Conservation (phyloP, 1,284 basidiomycete species). For the Singerocomus inundabilis region DNA sequence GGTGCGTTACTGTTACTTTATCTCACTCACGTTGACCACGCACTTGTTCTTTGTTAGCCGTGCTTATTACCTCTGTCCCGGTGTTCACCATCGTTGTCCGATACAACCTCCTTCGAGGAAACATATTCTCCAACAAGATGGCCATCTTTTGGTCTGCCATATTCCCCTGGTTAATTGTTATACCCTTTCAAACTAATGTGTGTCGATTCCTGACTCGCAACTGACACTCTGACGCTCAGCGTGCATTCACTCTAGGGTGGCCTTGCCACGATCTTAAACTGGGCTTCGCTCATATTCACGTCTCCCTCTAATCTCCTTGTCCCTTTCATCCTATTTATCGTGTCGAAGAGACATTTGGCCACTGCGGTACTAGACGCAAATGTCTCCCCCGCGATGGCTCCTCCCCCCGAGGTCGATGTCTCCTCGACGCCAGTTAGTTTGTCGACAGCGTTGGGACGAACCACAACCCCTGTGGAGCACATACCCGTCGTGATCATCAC, state of each 20-base stretch:
- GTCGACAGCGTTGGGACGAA: not conserved
- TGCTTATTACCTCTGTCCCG: conserved; percentile 28
- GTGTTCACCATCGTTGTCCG: conserved; percentile 26
- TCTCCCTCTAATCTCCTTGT: conserved; percentile 23
- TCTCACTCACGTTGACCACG: not conserved
- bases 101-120: conserved; percentile 27
- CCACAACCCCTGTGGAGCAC: conserved; percentile 2
- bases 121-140: conserved; percentile 24
- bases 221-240: not conserved
- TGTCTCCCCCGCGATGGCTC: conserved; percentile 2
- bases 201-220: not conserved
- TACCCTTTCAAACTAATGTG: conserved; percentile 29
- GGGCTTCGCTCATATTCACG: conserved; percentile 28
- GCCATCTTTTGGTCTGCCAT: conserved; percentile 28
- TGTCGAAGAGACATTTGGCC: conserved; percentile 21
- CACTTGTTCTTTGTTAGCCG: conserved; percentile 13
- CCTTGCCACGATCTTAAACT: conserved; percentile 21
- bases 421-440: not conserved
- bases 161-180: conserved; percentile 23
- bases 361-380: conserved; percentile 20
- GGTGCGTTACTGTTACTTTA: conserved; percentile 7
- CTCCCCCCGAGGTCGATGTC: not conserved
- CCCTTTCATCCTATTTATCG: conserved; percentile 24
- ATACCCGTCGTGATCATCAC: conserved; percentile 23
- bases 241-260: conserved; percentile 5